These are phyloP conservation scores for Cladorrhinum sp. DNA, from an alignment of 2,329 filamentous ascomycete genomes.

Conservation along the genomic window DNA sequence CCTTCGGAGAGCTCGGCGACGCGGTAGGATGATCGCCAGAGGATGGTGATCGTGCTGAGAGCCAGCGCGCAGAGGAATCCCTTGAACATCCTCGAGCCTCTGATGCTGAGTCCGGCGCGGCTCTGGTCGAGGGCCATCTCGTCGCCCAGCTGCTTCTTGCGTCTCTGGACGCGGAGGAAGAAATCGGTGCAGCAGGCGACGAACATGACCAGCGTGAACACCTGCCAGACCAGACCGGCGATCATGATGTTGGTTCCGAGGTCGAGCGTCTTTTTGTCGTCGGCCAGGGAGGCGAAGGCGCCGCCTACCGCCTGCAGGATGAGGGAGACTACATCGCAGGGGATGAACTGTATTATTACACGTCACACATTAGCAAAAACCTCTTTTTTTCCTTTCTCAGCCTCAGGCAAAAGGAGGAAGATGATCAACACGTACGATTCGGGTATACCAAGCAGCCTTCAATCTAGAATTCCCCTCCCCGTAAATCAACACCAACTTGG, in stretches of 20 bases:
- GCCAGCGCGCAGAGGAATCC: slow-evolving; percentile 32
- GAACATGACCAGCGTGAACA: slow-evolving; percentile 13
- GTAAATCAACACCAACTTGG: slow-evolving; percentile 43
- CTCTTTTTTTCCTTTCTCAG: background rate
- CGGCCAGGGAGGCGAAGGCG: slow-evolving; percentile 32
- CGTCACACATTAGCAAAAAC: background rate
- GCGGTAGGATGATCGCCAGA: slow-evolving; percentile 53
- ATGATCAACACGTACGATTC: slow-evolving; percentile 9
- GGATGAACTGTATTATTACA: slow-evolving; percentile 28
- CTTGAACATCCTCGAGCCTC: slow-evolving; percentile 30
- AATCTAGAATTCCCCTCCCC: slow-evolving; percentile 18
- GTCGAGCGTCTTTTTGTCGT: slow-evolving; percentile 15
- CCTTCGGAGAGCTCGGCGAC: slow-evolving; percentile 54
- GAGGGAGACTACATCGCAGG: slow-evolving; percentile 43
- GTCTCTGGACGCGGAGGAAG: slow-evolving; percentile 3
- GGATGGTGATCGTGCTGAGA: slow-evolving; percentile 36
- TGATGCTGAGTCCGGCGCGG: slow-evolving; percentile 34
- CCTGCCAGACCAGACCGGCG: slow-evolving; percentile 44
- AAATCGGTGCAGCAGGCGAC: slow-evolving; percentile 13
- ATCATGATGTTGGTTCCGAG: slow-evolving; percentile 41
- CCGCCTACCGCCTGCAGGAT: slow-evolving; percentile 45
- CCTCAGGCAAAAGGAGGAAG: background rate
- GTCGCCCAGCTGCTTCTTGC: background rate
- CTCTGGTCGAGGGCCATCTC: slow-evolving; percentile 26
- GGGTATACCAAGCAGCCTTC: slow-evolving; percentile 23